Evolutionary conservation across 768 basidiomycete species (phyloP).

Genomic region (Suillus fuscotomentosus): DNA sequence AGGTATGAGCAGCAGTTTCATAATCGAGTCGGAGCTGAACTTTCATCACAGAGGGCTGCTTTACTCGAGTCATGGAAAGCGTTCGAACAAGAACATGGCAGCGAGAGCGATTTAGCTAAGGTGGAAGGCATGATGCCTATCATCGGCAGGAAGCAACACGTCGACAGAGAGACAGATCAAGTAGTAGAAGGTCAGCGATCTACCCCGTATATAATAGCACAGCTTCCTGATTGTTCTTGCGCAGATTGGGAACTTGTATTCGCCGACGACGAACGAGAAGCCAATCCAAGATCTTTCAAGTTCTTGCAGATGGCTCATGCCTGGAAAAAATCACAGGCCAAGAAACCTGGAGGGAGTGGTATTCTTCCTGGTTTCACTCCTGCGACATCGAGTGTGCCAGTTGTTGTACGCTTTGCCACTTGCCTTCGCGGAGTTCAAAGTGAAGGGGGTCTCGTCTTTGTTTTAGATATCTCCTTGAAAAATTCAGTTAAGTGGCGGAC

Average conservation of each 20-base stretch:
- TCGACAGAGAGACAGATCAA: constrained; percentile 82
- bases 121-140: constrained; percentile 94
- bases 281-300: constrained; percentile 92
- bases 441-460: too few species aligned
- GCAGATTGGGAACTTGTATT: constrained; percentile 94
- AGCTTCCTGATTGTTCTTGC: constrained; percentile 5
- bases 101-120: constrained; percentile 68
- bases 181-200: constrained; percentile 72
- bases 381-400: constrained; percentile 25
- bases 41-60: constrained; percentile 69
- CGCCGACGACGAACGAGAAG: constrained; percentile 92
- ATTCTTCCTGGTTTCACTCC: constrained; percentile 50
- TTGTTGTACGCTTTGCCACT: constrained; percentile 32
- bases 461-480: too few species aligned
- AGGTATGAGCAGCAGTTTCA: constrained; percentile 49
- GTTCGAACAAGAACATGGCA: constrained; percentile 83
- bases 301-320: constrained; percentile 94
- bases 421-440: too few species aligned
- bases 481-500: too few species aligned
- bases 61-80: constrained; percentile 94
- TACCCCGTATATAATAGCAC: not conserved
- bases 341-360: constrained; percentile 34
- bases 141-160: constrained; percentile 78
- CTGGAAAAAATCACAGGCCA: constrained; percentile 67
- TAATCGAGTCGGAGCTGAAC: not conserved